phyloP scores from a whole-genome alignment of 257 asterid genomes.

The Nemophila menziesii region DNA sequence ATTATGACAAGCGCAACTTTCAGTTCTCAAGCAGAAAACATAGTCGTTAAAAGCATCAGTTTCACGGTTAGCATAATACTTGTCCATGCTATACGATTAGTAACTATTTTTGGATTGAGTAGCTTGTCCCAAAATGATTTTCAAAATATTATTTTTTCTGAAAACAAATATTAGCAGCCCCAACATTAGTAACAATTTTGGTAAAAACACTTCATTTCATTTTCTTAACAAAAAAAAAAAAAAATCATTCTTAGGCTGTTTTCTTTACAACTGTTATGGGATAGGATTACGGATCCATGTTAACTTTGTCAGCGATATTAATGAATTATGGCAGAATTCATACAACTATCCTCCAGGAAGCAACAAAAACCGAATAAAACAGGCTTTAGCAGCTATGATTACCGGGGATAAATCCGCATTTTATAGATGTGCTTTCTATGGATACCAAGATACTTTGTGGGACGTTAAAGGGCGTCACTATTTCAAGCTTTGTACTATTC shows the following conservation, averaged over 20 bases:
- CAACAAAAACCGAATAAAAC: slow-evolving; percentile 11
- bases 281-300: too few relatives aligned
- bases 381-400: slow-evolving; percentile 46
- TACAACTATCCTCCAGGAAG: slow-evolving; percentile 34
- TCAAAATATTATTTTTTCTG: too few relatives aligned
- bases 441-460: slow-evolving; percentile 65
- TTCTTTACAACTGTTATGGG: too few relatives aligned
- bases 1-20: slow-evolving; percentile 41
- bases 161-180: too few relatives aligned
- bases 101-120: neutral
- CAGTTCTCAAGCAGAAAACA: slow-evolving; percentile 37
- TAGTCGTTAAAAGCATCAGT: slow-evolving; percentile 29
- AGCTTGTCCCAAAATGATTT: neutral
- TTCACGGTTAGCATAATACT: slow-evolving; percentile 44
- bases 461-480: slow-evolving; percentile 64
- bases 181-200: too few relatives aligned
- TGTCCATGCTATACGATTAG: neutral
- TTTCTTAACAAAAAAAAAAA: too few relatives aligned
- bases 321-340: slow-evolving; percentile 36
- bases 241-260: too few relatives aligned
- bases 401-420: slow-evolving; percentile 52
- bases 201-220: too few relatives aligned
- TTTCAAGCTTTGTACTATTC: slow-evolving; percentile 38
- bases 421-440: slow-evolving; percentile 35
- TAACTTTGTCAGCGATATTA: too few relatives aligned